These are phyloP conservation scores for Colletotrichum liriopes DNA, from an alignment of 2,329 filamentous ascomycete species.

Conservation along the genomic window DNA sequence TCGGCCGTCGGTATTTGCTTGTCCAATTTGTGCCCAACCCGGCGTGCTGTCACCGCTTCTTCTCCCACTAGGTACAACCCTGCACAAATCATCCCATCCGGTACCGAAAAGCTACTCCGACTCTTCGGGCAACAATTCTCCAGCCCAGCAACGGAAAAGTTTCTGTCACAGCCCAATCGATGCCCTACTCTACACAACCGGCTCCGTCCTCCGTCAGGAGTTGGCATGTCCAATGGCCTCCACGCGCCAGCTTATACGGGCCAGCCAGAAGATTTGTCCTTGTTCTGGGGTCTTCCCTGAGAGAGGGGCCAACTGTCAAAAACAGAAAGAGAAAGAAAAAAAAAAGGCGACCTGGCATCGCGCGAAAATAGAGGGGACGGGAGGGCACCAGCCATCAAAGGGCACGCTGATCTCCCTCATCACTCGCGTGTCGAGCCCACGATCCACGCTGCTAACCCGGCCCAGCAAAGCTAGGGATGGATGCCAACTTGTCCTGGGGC, in stretches of 20 bases:
- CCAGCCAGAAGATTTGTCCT: conserved; percentile 34
- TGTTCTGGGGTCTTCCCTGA: conserved; percentile 44
- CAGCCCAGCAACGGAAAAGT: conserved; percentile 41
- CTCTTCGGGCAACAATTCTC: conserved; percentile 53
- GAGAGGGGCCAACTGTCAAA: conserved; percentile 42
- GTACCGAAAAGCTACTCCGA: conserved; percentile 49
- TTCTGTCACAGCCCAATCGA: conserved; percentile 50
- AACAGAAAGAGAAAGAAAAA: not conserved
- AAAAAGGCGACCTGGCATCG: conserved; percentile 38
- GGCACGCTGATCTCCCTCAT: conserved; percentile 40
- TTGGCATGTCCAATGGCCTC: conserved; percentile 41
- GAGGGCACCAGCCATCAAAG: conserved; percentile 36
- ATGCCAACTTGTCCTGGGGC: conserved; percentile 31
- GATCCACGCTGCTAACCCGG: conserved; percentile 16
- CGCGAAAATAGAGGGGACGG: conserved; percentile 37
- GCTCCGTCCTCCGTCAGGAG: conserved; percentile 32
- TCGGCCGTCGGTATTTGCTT: conserved; percentile 40
- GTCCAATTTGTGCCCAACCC: conserved; percentile 45
- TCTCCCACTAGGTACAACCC: conserved; percentile 53
- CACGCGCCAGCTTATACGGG: conserved; percentile 27
- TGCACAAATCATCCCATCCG: conserved; percentile 50
- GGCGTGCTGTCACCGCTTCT: conserved; percentile 51
- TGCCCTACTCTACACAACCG: conserved; percentile 46
- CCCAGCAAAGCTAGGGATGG: conserved; percentile 31
- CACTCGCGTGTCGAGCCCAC: conserved; percentile 21